Evolutionary conservation across 23 red algal species (phyloP).

Genomic region (Pyropia haitanensis): DNA sequence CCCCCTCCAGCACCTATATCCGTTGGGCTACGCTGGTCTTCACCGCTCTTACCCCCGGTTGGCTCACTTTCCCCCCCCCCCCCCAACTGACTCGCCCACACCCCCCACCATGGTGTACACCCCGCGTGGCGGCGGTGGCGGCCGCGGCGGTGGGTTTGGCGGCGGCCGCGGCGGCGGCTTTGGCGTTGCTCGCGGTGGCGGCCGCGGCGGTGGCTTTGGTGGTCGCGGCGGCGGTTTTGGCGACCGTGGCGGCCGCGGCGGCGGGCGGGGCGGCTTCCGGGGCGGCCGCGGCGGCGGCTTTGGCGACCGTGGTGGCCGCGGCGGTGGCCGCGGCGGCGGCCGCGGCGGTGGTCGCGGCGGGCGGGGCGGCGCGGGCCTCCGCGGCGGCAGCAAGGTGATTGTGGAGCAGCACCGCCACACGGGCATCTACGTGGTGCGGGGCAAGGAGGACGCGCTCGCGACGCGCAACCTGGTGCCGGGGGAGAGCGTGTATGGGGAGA

Average conservation of each 20-base stretch:
- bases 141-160: slow-evolving; percentile 22
- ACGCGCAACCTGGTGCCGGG: slow-evolving; percentile 89
- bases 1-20: too few species aligned
- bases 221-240: slow-evolving; percentile 4
- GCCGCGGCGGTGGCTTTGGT: slow-evolving; percentile 21
- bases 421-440: slow-evolving; percentile 81
- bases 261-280: slow-evolving; percentile 6
- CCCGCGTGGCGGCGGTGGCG: slow-evolving; percentile 34
- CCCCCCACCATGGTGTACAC: slow-evolving; percentile 35
- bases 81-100: too few species aligned
- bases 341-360: slow-evolving; percentile 18
- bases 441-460: slow-evolving; percentile 92
- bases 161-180: slow-evolving; percentile 23
- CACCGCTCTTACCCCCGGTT: too few species aligned
- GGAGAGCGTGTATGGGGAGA: slow-evolving; percentile 96
- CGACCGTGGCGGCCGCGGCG: slow-evolving; percentile 53
- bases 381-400: slow-evolving; percentile 67
- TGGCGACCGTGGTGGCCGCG: slow-evolving; percentile 16
- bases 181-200: background rate
- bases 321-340: slow-evolving; percentile 30
- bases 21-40: too few species aligned
- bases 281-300: slow-evolving; percentile 31
- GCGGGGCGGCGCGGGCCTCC: slow-evolving; percentile 25
- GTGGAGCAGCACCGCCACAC: slow-evolving; percentile 83
- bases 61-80: too few species aligned